phyloP scores from a whole-genome alignment of 2,329 filamentous ascomycete species.

The Fusarium proliferatum region DNA sequence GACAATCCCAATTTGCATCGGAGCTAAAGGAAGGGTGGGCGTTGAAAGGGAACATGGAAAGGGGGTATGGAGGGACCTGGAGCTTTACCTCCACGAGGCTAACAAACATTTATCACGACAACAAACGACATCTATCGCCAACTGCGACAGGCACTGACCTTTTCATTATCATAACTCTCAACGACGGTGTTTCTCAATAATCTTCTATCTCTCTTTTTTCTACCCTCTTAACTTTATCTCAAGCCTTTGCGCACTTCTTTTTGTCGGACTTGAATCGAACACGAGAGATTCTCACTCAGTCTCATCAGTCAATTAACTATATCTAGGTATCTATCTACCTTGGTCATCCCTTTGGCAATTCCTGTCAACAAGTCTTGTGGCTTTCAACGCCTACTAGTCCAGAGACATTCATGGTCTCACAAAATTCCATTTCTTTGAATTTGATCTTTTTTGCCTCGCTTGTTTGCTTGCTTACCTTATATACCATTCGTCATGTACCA shows the following conservation, averaged over 20 bases:
- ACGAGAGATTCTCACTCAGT: neutral
- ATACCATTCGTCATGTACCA: constrained; percentile 42
- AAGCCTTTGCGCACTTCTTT: neutral
- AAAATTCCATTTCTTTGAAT: neutral
- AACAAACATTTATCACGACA: constrained; percentile 24
- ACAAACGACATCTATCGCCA: constrained; percentile 9
- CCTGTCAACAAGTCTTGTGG: neutral
- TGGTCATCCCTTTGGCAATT: constrained; percentile 14
- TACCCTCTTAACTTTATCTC: neutral
- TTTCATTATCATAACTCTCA: neutral
- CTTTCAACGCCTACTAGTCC: neutral
- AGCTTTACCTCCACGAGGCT: neutral
- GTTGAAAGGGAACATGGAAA: constrained; percentile 3
- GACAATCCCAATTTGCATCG: constrained; percentile 19
- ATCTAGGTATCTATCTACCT: constrained; percentile 1
- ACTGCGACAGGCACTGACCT: neutral
- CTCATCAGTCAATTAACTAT: neutral
- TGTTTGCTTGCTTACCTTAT: constrained; percentile 7
- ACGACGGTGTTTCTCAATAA: constrained; percentile 1
- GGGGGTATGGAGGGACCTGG: neutral
- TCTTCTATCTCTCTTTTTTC: neutral
- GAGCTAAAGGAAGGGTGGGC: constrained; percentile 14
- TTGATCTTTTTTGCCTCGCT: neutral
- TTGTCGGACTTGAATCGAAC: neutral
- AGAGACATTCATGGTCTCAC: neutral